Percentiles rank a stretch among this genome's conserved stretches.
phyloP scores from a whole-genome alignment of 129 eudicot genomes.

The Ambrosia trifida region DNA sequence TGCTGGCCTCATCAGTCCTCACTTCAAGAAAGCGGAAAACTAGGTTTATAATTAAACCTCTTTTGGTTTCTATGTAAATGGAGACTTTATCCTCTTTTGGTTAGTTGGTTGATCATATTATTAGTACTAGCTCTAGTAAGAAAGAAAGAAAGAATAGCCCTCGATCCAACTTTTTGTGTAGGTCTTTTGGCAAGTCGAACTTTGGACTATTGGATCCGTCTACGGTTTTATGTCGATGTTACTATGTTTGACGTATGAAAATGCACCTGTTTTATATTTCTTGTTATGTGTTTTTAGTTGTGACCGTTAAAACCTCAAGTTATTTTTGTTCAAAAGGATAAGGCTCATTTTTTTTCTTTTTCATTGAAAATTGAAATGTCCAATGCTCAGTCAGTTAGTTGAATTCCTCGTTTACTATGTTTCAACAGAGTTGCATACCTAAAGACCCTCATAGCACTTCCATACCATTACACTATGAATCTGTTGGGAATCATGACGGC shows the following conservation, averaged over 20 bases:
- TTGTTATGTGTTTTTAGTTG: background rate
- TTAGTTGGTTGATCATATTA: background rate
- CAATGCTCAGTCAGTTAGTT: too few relatives aligned
- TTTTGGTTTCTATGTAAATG: conserved; percentile 19
- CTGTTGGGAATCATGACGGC: too few relatives aligned
- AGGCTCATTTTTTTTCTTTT: background rate
- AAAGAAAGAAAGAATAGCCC: conserved; percentile 23
- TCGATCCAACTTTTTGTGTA: conserved; percentile 27
- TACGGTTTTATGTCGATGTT: background rate
- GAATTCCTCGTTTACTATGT: too few relatives aligned
- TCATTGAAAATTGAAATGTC: background rate
- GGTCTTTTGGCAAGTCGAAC: conserved; percentile 13
- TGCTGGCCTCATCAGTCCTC: conserved; percentile 82
- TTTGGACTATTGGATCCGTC: background rate
- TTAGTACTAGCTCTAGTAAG: conserved; percentile 26
- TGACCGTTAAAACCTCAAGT: background rate
- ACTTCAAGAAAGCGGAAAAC: conserved; percentile 48
- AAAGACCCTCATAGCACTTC: too few relatives aligned
- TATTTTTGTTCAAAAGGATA: background rate
- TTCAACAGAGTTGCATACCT: too few relatives aligned
- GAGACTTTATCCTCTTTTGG: conserved; percentile 7
- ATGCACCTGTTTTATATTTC: background rate
- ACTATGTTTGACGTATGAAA: background rate
- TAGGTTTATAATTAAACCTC: background rate
- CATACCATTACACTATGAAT: too few relatives aligned